Percentiles rank a stretch among this genome's conserved stretches.
phyloP scores from a whole-genome alignment of 306 rosid genomes.

The Lathyrus aphaca region DNA sequence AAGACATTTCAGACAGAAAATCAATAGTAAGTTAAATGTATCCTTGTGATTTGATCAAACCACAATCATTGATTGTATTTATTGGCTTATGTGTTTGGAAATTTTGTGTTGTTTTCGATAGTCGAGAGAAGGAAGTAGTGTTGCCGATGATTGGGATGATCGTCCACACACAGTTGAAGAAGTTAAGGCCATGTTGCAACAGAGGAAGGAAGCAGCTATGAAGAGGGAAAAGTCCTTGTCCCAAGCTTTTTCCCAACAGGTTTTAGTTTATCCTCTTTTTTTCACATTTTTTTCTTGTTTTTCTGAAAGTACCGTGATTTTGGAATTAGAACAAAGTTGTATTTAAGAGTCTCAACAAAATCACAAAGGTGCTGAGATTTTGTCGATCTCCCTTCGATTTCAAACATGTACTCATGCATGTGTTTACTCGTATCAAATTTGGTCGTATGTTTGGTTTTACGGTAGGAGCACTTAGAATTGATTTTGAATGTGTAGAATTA shows the following conservation, averaged over 20 bases:
- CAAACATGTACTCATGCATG: no score
- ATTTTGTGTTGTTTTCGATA: slow-evolving; percentile 33
- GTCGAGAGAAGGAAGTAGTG: slow-evolving; percentile 88
- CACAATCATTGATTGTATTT: slow-evolving; percentile 3
- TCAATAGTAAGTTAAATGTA: slow-evolving; percentile 58
- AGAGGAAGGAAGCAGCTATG: slow-evolving; percentile 75
- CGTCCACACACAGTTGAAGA: slow-evolving; percentile 85
- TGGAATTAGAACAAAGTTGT: no score
- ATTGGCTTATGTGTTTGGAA: slow-evolving; percentile 4
- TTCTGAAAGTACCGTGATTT: background rate
- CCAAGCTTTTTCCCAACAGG: slow-evolving; percentile 90
- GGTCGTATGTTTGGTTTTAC: no score
- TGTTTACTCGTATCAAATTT: no score
- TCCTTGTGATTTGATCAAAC: slow-evolving; percentile 5
- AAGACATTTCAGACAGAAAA: slow-evolving; percentile 78
- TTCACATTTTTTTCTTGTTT: background rate
- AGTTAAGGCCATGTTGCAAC: slow-evolving; percentile 92
- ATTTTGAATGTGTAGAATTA: no score
- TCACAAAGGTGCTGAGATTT: no score
- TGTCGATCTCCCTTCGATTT: no score
- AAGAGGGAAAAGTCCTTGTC: slow-evolving; percentile 77
- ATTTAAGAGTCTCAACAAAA: no score
- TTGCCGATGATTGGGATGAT: slow-evolving; percentile 92
- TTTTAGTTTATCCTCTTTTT: slow-evolving; percentile 32
- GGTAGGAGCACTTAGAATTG: no score